These are phyloP conservation scores for Penicillium riverlandense DNA, from an alignment of 495 filamentous ascomycete genomes.

Conservation along the genomic window DNA sequence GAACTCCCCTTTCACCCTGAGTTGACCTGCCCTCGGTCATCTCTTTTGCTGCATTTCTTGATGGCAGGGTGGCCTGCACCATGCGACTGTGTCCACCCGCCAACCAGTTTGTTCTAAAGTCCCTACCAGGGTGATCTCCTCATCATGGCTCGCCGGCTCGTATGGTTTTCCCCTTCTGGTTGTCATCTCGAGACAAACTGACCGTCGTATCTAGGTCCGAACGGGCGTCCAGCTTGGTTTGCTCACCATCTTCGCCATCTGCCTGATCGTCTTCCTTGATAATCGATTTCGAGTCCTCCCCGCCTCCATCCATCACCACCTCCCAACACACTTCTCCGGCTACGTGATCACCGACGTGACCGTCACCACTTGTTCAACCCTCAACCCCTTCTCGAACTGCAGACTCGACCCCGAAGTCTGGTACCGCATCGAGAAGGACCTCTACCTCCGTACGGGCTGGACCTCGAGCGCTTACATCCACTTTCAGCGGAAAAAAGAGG, in stretches of 20 bases:
- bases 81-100: slow-evolving; percentile 13
- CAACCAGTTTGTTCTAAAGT: slow-evolving; percentile 8
- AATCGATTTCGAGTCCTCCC: slow-evolving; percentile 75
- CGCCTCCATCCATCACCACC: slow-evolving; percentile 70
- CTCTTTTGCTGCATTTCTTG: slow-evolving; percentile 9
- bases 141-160: slow-evolving; percentile 44
- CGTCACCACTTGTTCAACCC: slow-evolving; percentile 64
- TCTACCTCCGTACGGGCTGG: slow-evolving; percentile 70
- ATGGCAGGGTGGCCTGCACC: slow-evolving; percentile 1
- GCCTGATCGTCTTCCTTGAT: slow-evolving; percentile 72
- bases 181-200: slow-evolving; percentile 5
- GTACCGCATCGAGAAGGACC: slow-evolving; percentile 86
- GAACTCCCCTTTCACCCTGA: slow-evolving; percentile 9
- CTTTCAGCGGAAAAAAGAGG: slow-evolving; percentile 80
- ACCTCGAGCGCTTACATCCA: slow-evolving; percentile 76
- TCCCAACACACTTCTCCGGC: slow-evolving; percentile 75
- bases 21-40: slow-evolving; percentile 19
- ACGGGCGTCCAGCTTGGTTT: slow-evolving; percentile 73
- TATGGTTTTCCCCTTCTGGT: slow-evolving; percentile 13
- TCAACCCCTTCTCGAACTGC: slow-evolving; percentile 75
- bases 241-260: slow-evolving; percentile 56
- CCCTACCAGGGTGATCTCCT: slow-evolving; percentile 28
- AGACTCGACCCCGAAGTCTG: slow-evolving; percentile 67
- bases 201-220: slow-evolving; percentile 48
- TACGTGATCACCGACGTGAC: slow-evolving; percentile 84